Conservation (phyloP, 2,329 filamentous ascomycete species). For the Mariannaea elegans region DNA sequence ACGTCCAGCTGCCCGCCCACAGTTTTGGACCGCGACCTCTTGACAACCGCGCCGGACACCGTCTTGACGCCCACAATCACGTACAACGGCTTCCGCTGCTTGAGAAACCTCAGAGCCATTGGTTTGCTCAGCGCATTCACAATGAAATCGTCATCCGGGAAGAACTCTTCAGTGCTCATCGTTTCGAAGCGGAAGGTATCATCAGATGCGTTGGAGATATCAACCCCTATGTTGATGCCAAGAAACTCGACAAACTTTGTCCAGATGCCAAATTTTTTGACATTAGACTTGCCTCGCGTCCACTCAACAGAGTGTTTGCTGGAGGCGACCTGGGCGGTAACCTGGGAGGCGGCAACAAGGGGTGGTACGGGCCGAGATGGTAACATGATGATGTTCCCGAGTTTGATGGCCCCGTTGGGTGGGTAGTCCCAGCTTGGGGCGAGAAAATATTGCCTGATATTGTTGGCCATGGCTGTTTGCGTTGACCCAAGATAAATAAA, state of each 20-base stretch:
- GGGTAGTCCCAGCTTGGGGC: neutral
- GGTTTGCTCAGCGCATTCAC: neutral
- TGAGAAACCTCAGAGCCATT: neutral
- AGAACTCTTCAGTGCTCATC: neutral
- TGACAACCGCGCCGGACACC: neutral
- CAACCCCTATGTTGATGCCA: neutral
- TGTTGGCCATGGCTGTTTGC: neutral
- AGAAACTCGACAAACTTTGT: neutral
- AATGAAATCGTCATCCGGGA: neutral
- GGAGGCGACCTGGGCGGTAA: neutral
- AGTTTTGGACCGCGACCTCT: neutral
- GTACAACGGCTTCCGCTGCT: neutral
- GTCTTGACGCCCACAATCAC: neutral
- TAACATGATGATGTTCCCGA: neutral
- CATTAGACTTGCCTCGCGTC: neutral
- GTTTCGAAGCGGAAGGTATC: neutral
- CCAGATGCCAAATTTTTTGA: neutral
- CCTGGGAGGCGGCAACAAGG: neutral
- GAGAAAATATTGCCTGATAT: neutral
- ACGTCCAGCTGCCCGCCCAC: neutral
- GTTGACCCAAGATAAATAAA: no score
- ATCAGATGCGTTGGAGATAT: neutral
- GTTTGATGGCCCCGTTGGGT: neutral
- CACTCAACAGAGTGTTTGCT: neutral
- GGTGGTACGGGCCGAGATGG: neutral